Evolutionary conservation across 2,329 filamentous ascomycete species (phyloP).

Genomic region (Nemania abortiva): DNA sequence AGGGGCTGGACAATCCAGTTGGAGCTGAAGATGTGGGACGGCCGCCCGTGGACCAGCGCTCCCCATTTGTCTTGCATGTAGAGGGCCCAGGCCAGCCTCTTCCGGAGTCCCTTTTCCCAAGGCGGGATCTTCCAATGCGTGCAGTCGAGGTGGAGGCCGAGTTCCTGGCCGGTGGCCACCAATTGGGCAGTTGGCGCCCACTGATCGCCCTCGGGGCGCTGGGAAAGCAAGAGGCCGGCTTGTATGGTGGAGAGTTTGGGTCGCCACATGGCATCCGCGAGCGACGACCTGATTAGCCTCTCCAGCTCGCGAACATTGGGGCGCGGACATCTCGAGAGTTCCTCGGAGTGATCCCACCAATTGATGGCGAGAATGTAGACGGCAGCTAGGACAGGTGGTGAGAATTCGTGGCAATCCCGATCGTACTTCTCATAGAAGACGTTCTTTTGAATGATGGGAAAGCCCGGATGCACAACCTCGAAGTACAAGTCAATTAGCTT

Average conservation of each 20-base stretch:
- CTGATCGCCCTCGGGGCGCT: conserved; percentile 80
- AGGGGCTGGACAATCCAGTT: conserved; percentile 76
- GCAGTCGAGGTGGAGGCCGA: conserved; percentile 91
- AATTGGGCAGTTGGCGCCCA: conserved; percentile 89
- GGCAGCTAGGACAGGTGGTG: conserved; percentile 80
- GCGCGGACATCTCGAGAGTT: conserved; percentile 71
- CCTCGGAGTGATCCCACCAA: conserved; percentile 83
- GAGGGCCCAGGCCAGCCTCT: conserved; percentile 88
- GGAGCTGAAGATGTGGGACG: conserved; percentile 69
- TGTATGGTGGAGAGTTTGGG: conserved; percentile 87
- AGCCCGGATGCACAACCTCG: conserved; percentile 80
- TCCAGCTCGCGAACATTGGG: conserved; percentile 82
- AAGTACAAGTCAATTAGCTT: conserved; percentile 86
- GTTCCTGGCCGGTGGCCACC: conserved; percentile 86
- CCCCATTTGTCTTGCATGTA: conserved; percentile 96
- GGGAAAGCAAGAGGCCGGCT: conserved; percentile 79
- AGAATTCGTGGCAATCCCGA: conserved; percentile 77
- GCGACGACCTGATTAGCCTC: conserved; percentile 76
- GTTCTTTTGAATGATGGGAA: conserved; percentile 84
- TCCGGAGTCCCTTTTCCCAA: conserved; percentile 88
- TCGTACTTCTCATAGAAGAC: conserved; percentile 84
- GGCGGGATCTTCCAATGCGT: conserved; percentile 86
- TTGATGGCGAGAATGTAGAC: conserved; percentile 89
- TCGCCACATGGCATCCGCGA: conserved; percentile 81
- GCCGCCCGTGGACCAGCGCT: conserved; percentile 78